Base-by-base conservation (phyloP, 108 stramenopile genomes). In the Stephanodiscus triporus region DNA sequence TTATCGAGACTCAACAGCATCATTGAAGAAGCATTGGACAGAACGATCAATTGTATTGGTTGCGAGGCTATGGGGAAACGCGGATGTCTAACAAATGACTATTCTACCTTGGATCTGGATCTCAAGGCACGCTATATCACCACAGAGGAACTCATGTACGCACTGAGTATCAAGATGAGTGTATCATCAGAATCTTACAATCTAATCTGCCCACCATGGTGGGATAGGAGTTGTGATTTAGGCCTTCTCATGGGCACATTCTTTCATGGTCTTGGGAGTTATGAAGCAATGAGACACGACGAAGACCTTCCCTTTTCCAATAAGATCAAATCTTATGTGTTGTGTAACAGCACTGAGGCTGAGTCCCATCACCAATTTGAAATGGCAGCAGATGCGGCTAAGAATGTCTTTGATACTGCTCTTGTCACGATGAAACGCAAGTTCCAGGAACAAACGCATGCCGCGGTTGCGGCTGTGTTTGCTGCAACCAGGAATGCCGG, bases 261-360 rank as follows among this genome's bases (percentile, higher is more conserved):
- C 72, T 77, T 95, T 50, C 93, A 95, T 66, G 93, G 93, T 5
- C 72, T 95, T 38, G 91, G 93, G 2, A 95, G 92, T 64, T 95
- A 92, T 59, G 87, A 91, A 50, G 73, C 88, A 7, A 95, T 95
- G 91, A 59, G 84, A n/a, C 76, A 82, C 34, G 93, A 95, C 66
- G 84, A 86, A 40, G 81, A 88, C 10, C 78, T 95, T 17, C 88
- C 91, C 4, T 95, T 95, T 60, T 50, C 70, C 5, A 66, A 49
- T 10, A 84, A 75, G 43, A 87, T 91, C 42, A 78, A 69, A 38
- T 72, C 63, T 32, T 84, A 79, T 69, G 80, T 84, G n/a, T 71
- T 72, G 47, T 66, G 50, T 24, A 86, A 89, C 55, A 72, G 45
- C 24, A 61, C 78, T n/a, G 87, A 88, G 64, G 71, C 79, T 27